phyloP scores from a whole-genome alignment of 2,329 filamentous ascomycete species.

The Phialocephala sp. region DNA sequence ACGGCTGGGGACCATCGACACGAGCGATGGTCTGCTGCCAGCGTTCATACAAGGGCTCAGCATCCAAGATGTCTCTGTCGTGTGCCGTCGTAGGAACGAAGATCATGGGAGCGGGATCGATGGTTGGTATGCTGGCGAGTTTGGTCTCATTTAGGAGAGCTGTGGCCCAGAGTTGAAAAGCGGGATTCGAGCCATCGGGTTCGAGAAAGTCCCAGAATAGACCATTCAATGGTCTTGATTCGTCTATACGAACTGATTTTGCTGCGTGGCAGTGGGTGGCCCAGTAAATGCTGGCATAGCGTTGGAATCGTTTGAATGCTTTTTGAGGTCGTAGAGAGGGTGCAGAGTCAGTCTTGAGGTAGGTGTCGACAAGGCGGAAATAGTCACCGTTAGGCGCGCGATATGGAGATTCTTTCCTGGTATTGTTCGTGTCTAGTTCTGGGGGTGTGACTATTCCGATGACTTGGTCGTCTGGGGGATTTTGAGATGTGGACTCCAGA shows the following conservation, averaged over 20 bases:
- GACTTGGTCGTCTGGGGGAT: too few relatives aligned
- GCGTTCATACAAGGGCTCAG: background rate
- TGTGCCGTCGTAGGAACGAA: background rate
- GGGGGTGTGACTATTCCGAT: too few relatives aligned
- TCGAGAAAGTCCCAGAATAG: background rate
- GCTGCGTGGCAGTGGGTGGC: constrained; percentile 22
- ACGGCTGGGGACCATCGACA: background rate
- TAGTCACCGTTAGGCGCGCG: constrained; percentile 57
- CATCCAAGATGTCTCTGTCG: background rate
- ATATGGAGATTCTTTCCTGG: background rate
- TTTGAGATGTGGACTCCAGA: too few relatives aligned
- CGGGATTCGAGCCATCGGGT: background rate
- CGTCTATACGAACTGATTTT: constrained; percentile 12
- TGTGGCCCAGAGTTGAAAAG: background rate
- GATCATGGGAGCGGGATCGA: background rate
- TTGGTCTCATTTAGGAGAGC: background rate
- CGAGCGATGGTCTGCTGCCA: background rate
- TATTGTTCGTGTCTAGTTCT: too few relatives aligned
- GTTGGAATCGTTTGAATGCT: constrained; percentile 26
- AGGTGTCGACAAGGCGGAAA: constrained; percentile 17
- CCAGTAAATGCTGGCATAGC: constrained; percentile 25
- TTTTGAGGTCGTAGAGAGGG: constrained; percentile 14
- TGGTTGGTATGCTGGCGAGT: background rate
- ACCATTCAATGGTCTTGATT: background rate
- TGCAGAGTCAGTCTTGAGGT: constrained; percentile 9